A percentile compares a stretch with the other conserved stretches of the same genome.
Evolutionary conservation across 257 asterid species (phyloP).

Genomic region (Scutellaria minor): DNA sequence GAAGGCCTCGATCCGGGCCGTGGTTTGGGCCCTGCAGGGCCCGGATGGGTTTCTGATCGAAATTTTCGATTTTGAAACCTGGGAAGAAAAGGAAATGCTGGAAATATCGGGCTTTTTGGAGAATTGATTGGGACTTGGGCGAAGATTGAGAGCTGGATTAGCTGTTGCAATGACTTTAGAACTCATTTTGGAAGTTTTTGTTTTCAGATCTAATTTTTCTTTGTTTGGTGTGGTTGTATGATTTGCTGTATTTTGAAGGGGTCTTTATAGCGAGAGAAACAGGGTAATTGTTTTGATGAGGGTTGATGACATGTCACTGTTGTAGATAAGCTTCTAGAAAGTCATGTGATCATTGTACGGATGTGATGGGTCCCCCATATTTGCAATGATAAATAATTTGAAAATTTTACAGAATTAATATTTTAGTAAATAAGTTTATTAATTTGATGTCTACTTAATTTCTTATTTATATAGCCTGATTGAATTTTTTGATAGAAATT

Average conservation of each 20-base stretch:
- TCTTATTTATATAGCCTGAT: too few relatives aligned
- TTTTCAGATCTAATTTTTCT: background rate
- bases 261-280: constrained; percentile 10
- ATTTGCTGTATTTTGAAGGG: background rate
- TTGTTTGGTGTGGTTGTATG: background rate
- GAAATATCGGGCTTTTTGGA: background rate
- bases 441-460: too few relatives aligned
- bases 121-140: constrained; percentile 15
- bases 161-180: constrained; percentile 33
- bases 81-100: constrained; percentile 29
- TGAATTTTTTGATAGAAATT: too few relatives aligned
- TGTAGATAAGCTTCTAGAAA: too few relatives aligned
- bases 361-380: too few relatives aligned
- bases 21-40: constrained; percentile 15
- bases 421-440: too few relatives aligned
- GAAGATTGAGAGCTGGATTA: constrained; percentile 21
- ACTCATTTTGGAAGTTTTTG: constrained; percentile 22
- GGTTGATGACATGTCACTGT: too few relatives aligned
- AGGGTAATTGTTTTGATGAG: too few relatives aligned
- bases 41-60: constrained; percentile 15
- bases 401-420: too few relatives aligned
- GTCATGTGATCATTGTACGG: too few relatives aligned
- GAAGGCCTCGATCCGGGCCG: constrained; percentile 33
- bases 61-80: constrained; percentile 15
- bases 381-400: too few relatives aligned